These are phyloP conservation scores for Blastobotrys aristatus DNA, from an alignment of 1,139 yeast genomes.

Conservation along the genomic window DNA sequence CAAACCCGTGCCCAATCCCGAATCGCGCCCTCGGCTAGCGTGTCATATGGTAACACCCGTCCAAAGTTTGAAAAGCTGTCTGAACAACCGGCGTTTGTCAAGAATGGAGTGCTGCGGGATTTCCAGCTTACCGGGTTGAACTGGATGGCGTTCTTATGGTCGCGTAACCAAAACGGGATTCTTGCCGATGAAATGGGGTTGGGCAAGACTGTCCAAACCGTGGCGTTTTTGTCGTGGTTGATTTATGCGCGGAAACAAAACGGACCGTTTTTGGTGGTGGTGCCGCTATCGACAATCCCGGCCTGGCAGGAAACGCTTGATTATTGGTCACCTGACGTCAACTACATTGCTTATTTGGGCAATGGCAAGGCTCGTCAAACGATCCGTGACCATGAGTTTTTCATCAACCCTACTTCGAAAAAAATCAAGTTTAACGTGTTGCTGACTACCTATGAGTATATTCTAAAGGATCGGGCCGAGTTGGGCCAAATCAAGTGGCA, in stretches of 20 bases:
- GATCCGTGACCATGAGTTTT: constrained; percentile 83
- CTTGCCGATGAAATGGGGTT: constrained; percentile 99
- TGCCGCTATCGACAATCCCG: constrained; percentile 92
- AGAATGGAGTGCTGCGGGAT: constrained; percentile 89
- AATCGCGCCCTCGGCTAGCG: constrained; percentile 76
- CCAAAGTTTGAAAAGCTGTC: constrained; percentile 86
- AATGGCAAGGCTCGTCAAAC: constrained; percentile 80
- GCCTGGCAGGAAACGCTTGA: constrained; percentile 99
- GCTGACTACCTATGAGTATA: constrained; percentile 92
- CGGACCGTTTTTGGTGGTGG: constrained; percentile 95
- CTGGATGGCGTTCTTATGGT: constrained; percentile 99
- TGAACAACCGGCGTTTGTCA: constrained; percentile 83
- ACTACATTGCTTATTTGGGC: constrained; percentile 88
- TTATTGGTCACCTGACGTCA: constrained; percentile 94
- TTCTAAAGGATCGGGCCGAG: constrained; percentile 77
- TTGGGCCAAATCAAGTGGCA: constrained; percentile 90
- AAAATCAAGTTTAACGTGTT: constrained; percentile 84
- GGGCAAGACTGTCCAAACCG: constrained; percentile 97
- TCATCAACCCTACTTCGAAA: constrained; percentile 42
- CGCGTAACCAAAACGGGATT: constrained; percentile 94
- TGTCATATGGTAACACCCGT: constrained; percentile 65
- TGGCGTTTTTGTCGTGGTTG: constrained; percentile 89
- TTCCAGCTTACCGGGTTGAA: constrained; percentile 96
- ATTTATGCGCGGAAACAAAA: constrained; percentile 91
- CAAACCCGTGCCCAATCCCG: constrained; percentile 79